Evolutionary conservation across 176 grass and related monocot genomes (phyloP).

Genomic region (Aegilops umbellulata): DNA sequence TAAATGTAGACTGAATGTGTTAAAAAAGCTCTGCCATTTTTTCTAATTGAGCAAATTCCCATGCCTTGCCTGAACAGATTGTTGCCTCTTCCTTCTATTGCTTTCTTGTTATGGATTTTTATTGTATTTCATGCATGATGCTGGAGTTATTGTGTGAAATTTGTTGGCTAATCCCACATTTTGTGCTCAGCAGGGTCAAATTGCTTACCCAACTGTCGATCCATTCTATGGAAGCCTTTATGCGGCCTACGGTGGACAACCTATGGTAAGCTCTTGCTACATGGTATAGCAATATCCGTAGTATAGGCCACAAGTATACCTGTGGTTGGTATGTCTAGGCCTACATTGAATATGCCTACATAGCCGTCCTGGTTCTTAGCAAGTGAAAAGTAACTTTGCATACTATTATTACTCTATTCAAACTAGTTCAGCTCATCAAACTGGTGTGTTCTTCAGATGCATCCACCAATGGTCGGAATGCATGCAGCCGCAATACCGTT

Average conservation of each 20-base stretch:
- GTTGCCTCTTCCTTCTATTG: neutral
- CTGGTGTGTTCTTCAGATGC: conserved; percentile 44
- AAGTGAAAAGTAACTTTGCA: neutral
- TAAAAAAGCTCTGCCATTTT: neutral
- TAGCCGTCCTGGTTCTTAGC: neutral
- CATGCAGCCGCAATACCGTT: conserved; percentile 57
- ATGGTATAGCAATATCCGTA: neutral
- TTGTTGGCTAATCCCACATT: conserved; percentile 13
- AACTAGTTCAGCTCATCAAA: conserved; percentile 18
- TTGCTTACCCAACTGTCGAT: conserved; percentile 67
- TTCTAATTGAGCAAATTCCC: neutral
- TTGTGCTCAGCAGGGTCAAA: conserved; percentile 50
- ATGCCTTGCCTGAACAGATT: neutral
- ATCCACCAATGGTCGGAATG: conserved; percentile 64
- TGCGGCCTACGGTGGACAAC: conserved; percentile 66
- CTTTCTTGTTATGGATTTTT: neutral
- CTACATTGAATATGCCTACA: neutral
- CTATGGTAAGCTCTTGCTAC: conserved; percentile 45
- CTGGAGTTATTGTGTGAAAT: neutral
- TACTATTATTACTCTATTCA: neutral
- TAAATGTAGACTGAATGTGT: neutral
- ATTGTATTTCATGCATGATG: neutral
- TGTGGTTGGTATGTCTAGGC: neutral
- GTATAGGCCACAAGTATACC: neutral
- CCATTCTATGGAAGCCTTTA: conserved; percentile 78